Evolutionary conservation across 495 filamentous ascomycete species (phyloP).

Genomic region (Rostrohypoxylon terebratum): DNA sequence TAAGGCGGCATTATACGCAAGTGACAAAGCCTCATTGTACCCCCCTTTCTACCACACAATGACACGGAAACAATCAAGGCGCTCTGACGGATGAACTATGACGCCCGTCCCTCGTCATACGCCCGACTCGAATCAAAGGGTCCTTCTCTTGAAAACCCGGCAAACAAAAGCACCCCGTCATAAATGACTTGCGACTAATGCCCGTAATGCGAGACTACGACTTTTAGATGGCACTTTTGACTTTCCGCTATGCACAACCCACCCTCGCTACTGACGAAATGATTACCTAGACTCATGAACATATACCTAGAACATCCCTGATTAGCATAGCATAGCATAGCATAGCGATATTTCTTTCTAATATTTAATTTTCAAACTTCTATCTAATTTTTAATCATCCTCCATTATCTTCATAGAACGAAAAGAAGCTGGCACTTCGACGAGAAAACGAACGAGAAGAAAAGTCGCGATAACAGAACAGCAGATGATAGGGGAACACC

Average conservation of each 20-base stretch:
- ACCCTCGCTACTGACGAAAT: constrained; percentile 30
- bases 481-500: constrained; percentile 30
- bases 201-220: neutral
- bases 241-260: constrained; percentile 26
- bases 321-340: constrained; percentile 7
- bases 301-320: constrained; percentile 19
- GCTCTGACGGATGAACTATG: neutral
- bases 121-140: constrained; percentile 24
- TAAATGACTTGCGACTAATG: constrained; percentile 25
- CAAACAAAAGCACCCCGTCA: constrained; percentile 26
- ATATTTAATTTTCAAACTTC: neutral
- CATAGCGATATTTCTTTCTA: constrained; percentile 20
- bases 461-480: neutral
- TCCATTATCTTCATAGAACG: neutral
- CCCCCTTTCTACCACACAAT: constrained; percentile 21
- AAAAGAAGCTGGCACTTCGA: neutral
- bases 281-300: constrained; percentile 23
- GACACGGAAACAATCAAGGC: constrained; percentile 17
- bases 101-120: constrained; percentile 29
- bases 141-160: constrained; percentile 2
- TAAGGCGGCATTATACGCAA: neutral
- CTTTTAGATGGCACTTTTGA: constrained; percentile 25
- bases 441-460: neutral
- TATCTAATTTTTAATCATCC: neutral
- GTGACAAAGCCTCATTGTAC: constrained; percentile 30